Conservation (phyloP, 1,284 basidiomycete genomes). For the Ustanciosporium gigantosporum region DNA sequence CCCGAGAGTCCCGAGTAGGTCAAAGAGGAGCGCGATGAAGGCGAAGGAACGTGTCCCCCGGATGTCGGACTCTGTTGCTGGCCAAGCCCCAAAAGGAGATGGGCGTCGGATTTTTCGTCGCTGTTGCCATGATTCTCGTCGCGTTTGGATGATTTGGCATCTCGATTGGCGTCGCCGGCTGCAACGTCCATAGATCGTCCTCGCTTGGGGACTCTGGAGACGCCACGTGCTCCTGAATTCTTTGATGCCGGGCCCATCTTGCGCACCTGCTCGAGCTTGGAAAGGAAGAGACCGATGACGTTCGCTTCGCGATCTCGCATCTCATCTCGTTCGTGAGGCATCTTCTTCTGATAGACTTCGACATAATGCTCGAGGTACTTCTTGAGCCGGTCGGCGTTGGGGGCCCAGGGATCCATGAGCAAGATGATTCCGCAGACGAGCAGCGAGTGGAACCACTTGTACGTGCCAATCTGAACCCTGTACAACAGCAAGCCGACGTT, state of each 20-base stretch:
- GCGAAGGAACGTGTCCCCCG: not conserved
- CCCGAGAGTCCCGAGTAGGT: not conserved
- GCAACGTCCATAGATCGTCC: slow-evolving; percentile 15
- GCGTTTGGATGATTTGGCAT: slow-evolving; percentile 12
- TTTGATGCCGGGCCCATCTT: slow-evolving; percentile 6
- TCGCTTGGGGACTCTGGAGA: slow-evolving; percentile 7
- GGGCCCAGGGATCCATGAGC: slow-evolving; percentile 43
- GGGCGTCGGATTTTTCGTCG: slow-evolving; percentile 29
- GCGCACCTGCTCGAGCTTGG: slow-evolving; percentile 33
- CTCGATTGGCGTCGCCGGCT: slow-evolving; percentile 5
- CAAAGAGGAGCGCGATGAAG: not conserved
- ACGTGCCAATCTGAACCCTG: slow-evolving; percentile 43
- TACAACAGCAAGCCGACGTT: slow-evolving; percentile 22
- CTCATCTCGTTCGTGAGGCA: slow-evolving; percentile 30
- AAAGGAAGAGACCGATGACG: slow-evolving; percentile 45
- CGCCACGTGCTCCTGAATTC: not conserved
- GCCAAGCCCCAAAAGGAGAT: slow-evolving; percentile 26
- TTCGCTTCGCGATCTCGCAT: slow-evolving; percentile 48
- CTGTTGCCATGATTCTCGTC: slow-evolving; percentile 5
- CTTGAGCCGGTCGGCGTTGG: slow-evolving; percentile 38
- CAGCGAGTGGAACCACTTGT: slow-evolving; percentile 51
- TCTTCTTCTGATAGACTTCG: slow-evolving; percentile 8
- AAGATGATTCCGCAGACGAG: slow-evolving; percentile 48
- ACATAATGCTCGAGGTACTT: slow-evolving; percentile 36
- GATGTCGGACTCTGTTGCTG: slow-evolving; percentile 1